phyloP scores from a whole-genome alignment of 1,284 basidiomycete species.

The Erythrobasidium hasegawianum region DNA sequence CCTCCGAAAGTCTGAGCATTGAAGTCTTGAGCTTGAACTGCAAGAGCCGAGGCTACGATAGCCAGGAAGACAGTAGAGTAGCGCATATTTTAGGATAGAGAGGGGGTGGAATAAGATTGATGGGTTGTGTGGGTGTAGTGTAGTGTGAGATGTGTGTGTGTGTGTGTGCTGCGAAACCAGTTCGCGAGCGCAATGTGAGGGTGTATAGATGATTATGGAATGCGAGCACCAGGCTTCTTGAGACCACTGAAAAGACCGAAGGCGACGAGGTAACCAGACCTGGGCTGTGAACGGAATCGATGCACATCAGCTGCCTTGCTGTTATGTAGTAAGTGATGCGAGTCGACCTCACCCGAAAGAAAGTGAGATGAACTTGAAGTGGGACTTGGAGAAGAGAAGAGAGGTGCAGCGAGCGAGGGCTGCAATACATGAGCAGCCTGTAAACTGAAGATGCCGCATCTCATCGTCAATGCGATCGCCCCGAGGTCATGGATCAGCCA shows the following conservation, averaged over 20 bases:
- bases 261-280: too few species aligned
- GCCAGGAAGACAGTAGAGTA: conserved; percentile 1
- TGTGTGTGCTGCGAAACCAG: conserved; percentile 3
- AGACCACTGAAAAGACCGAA: neutral
- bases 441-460: too few species aligned
- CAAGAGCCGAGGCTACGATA: neutral
- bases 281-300: too few species aligned
- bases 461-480: too few species aligned
- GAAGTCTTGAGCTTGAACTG: neutral
- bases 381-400: too few species aligned
- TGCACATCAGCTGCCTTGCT: too few species aligned
- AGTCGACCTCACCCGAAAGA: too few species aligned
- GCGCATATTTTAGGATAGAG: neutral
- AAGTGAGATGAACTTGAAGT: too few species aligned
- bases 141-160: neutral
- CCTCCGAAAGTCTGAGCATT: neutral
- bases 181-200: neutral
- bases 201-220: neutral
- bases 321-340: too few species aligned
- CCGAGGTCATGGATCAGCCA: too few species aligned
- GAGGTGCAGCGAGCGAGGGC: too few species aligned
- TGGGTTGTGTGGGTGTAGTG: neutral
- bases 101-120: neutral
- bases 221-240: neutral
- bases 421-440: too few species aligned